Base-by-base conservation (phyloP, 2,329 filamentous ascomycete species). In the Trematosphaeria pertusa region DNA sequence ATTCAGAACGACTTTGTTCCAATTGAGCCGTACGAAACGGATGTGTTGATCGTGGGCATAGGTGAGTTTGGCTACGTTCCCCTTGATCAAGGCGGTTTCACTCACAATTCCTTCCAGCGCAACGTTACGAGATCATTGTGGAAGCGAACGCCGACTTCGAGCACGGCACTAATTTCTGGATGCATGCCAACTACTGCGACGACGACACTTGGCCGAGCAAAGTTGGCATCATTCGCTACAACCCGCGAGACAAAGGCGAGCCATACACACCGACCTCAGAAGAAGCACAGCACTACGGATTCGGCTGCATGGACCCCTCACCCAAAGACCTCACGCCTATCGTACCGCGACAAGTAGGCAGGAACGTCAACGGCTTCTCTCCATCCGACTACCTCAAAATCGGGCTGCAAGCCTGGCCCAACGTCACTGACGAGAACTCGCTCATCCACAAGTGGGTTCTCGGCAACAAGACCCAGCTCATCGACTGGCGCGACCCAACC, bases 1-100 rank as follows among this genome's bases (percentile, higher is more conserved):
- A 68, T 74, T 19, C 56, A 59, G 0, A 49, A 56, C 4, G 71
- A 73, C 32, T 62, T 73, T 26, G 67, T 73, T 3, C 69, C 70
- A 1, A 61, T 73, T 35, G 46, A 61, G 28, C 71, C 70, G 3
- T 70, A 28, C 24, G 24, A 28, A 12, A 28, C 24, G 12, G 24
- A 28, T 28, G 24, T 28, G 8, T 12, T 28, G 8, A 28, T 28
- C 12, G 24, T 28, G 8, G 24, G 24, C 12, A 28, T 28, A 8
- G 24, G 24, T 28, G 12, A 28, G 24, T 28, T 8, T 28, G n/a
- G n/a, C n/a, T n/a, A n/a, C n/a, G n/a, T n/a, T n/a, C n/a, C n/a
- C n/a, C n/a, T n/a, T n/a, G n/a, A n/a, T n/a, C n/a, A n/a, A n/a
- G n/a, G n/a, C n/a, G n/a, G n/a, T n/a, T n/a, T n/a, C n/a, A n/a